These are phyloP conservation scores for Starmerella bombicola DNA, from an alignment of 805 yeast species.

Conservation along the genomic window DNA sequence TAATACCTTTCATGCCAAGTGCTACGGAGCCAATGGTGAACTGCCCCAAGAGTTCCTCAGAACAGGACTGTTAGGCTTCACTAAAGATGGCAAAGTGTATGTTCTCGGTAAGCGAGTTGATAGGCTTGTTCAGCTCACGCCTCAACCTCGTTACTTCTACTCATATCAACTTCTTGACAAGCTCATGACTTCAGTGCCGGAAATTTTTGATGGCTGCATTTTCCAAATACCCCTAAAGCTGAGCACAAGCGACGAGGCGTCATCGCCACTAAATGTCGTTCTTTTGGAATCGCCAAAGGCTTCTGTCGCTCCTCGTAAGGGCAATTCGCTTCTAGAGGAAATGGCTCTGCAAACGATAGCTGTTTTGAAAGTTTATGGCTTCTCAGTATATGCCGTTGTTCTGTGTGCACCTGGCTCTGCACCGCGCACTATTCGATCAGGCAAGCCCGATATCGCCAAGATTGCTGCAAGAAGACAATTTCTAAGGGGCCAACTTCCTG, in stretches of 20 bases:
- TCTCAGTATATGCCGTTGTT: conserved; percentile 68
- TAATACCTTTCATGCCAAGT: conserved; percentile 67
- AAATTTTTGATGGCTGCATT: conserved; percentile 79
- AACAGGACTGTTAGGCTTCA: conserved; percentile 83
- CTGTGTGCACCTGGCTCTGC: conserved; percentile 69
- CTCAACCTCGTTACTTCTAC: conserved; percentile 49
- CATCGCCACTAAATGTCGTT: conserved; percentile 63
- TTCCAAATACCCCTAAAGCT: conserved; percentile 60
- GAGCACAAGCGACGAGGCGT: conserved; percentile 35
- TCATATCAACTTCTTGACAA: conserved; percentile 79
- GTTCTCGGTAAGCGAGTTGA: conserved; percentile 87
- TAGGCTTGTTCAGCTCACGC: conserved; percentile 37
- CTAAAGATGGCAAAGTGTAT: conserved; percentile 74
- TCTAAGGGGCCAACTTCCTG: conserved; percentile 63
- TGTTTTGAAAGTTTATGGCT: conserved; percentile 47
- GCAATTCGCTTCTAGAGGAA: conserved; percentile 39
- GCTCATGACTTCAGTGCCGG: conserved; percentile 64
- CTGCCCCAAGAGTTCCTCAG: conserved; percentile 71
- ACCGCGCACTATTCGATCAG: conserved; percentile 74
- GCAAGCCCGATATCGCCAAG: conserved; percentile 86
- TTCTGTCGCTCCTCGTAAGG: conserved; percentile 30
- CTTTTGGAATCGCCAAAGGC: conserved; percentile 61
- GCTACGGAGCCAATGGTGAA: conserved; percentile 57
- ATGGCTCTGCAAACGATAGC: conserved; percentile 38
- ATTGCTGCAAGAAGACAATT: conserved; percentile 69